Conservation (phyloP, 306 rosid species). For the Fragaria iinumae region DNA sequence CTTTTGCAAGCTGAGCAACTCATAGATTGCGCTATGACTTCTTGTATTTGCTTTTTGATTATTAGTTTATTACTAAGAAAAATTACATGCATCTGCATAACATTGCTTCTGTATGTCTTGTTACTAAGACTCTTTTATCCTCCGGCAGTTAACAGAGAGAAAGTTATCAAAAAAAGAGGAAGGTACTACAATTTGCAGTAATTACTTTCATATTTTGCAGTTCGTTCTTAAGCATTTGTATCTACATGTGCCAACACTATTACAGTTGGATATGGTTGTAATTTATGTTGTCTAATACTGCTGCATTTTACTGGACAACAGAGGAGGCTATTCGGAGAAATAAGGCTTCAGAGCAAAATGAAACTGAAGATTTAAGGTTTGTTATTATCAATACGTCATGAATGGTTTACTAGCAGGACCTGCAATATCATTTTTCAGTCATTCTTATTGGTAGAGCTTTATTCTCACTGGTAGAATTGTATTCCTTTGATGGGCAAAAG, state of each 20-base stretch:
- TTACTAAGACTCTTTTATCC: constrained; percentile 17
- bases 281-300: constrained; percentile 27
- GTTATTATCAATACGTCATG: constrained; percentile 22
- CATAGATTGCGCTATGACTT: background rate
- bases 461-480: background rate
- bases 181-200: constrained; percentile 44
- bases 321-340: constrained; percentile 84
- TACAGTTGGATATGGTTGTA: background rate
- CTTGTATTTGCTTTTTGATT: background rate
- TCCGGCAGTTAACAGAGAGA: constrained; percentile 62
- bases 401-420: background rate
- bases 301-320: constrained; percentile 43
- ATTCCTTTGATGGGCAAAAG: background rate
- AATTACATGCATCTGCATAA: background rate
- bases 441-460: background rate
- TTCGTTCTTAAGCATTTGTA: background rate
- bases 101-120: constrained; percentile 9
- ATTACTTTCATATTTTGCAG: background rate
- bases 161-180: constrained; percentile 71
- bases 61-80: background rate
- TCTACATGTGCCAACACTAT: background rate
- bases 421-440: background rate
- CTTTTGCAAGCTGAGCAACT: background rate
- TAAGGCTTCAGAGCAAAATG: constrained; percentile 60
- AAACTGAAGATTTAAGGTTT: constrained; percentile 55